phyloP scores from a whole-genome alignment of 2,329 filamentous ascomycete species.

The Stagonosporopsis tanaceti region DNA sequence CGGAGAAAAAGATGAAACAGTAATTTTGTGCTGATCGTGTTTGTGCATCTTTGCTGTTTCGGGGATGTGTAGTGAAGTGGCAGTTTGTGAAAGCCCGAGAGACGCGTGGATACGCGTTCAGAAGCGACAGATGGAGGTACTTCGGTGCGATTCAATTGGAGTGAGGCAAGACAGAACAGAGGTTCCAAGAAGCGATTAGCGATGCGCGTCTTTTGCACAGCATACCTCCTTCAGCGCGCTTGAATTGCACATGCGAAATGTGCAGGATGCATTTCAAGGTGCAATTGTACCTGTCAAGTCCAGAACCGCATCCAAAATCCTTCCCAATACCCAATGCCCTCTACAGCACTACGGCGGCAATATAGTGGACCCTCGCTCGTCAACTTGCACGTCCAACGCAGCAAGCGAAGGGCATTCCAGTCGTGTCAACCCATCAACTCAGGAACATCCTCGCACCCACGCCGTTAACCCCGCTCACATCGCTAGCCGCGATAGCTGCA shows the following conservation, averaged over 20 bases:
- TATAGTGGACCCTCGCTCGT: conserved; percentile 9
- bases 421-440: conserved; percentile 10
- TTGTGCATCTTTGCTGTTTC: conserved; percentile 7
- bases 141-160: conserved; percentile 11
- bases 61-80: conserved; percentile 9
- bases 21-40: conserved; percentile 5
- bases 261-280: neutral
- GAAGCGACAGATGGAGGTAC: conserved; percentile 8
- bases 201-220: neutral
- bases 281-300: conserved; percentile 3
- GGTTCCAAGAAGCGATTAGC: neutral
- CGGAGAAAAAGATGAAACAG: neutral
- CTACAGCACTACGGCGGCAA: conserved; percentile 14
- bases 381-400: conserved; percentile 2
- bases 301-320: neutral
- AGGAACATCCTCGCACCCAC: conserved; percentile 12
- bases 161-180: conserved; percentile 5
- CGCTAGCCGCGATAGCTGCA: conserved; percentile 9
- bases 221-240: no score
- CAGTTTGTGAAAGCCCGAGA: conserved; percentile 5
- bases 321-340: neutral
- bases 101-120: conserved; percentile 9
- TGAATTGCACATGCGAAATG: neutral
- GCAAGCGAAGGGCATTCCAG: conserved; percentile 2
- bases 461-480: conserved; percentile 7